These are phyloP conservation scores for Debaryomycetaceae sp. DNA, from an alignment of 1,139 yeast genomes.

Conservation along the genomic window DNA sequence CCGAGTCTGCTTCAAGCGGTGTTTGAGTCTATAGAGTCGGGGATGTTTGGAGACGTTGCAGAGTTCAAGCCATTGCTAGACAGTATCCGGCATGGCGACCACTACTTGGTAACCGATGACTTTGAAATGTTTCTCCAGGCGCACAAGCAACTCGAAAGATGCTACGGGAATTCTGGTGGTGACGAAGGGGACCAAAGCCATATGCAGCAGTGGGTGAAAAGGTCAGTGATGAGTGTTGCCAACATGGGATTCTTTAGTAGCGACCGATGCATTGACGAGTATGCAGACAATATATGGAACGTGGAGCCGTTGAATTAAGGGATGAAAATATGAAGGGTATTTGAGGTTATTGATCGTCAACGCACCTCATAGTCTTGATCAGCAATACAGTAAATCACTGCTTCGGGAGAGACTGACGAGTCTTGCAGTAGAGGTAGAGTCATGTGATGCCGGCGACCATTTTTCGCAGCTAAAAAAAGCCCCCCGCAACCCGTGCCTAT, in stretches of 20 bases:
- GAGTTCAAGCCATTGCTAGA: constrained; percentile 64
- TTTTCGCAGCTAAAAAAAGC: too few species aligned
- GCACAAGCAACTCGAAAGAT: constrained; percentile 64
- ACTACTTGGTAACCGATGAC: constrained; percentile 81
- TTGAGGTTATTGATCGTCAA: too few species aligned
- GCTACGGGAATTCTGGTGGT: constrained; percentile 43
- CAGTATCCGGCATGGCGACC: constrained; percentile 69
- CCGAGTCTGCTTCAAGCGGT: constrained; percentile 53
- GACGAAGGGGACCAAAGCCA: constrained; percentile 39
- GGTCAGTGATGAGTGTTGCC: constrained; percentile 71
- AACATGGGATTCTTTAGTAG: constrained; percentile 90
- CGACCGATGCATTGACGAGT: constrained; percentile 86
- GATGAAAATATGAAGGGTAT: too few species aligned
- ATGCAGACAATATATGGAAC: constrained; percentile 90
- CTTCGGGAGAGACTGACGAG: too few species aligned
- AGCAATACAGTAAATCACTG: too few species aligned
- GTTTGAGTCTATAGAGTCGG: constrained; percentile 56
- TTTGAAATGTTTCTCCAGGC: constrained; percentile 80
- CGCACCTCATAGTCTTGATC: too few species aligned
- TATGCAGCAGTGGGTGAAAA: constrained; percentile 61
- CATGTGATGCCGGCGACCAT: too few species aligned
- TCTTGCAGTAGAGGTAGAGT: too few species aligned
- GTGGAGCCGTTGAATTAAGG: constrained; percentile 56
- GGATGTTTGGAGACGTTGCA: constrained; percentile 59
- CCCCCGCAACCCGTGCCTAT: too few species aligned